These are phyloP conservation scores for Linderniella brevidens DNA, from an alignment of 257 asterid genomes.

Conservation along the genomic window DNA sequence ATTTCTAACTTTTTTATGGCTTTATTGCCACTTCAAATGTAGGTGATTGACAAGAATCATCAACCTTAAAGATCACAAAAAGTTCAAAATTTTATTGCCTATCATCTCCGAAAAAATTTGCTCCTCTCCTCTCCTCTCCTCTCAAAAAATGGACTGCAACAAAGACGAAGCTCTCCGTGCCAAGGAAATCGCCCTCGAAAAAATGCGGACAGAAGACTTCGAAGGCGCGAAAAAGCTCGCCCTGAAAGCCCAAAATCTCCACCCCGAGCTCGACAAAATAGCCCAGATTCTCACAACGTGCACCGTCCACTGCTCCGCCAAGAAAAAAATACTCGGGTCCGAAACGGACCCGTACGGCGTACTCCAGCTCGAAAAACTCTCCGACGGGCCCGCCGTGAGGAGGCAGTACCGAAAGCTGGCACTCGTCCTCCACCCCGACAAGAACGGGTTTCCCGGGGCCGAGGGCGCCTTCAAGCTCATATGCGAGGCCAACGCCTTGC, in stretches of 20 bases:
- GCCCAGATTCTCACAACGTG: slow-evolving; percentile 37
- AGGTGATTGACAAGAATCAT: too few species aligned
- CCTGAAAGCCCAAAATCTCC: slow-evolving; percentile 36
- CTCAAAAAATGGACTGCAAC: slow-evolving; percentile 71
- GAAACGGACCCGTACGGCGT: slow-evolving; percentile 54
- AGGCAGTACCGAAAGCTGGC: slow-evolving; percentile 53
- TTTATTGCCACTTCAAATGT: too few species aligned
- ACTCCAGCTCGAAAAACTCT: slow-evolving; percentile 36
- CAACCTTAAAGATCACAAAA: too few species aligned
- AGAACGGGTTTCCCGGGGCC: slow-evolving; percentile 49
- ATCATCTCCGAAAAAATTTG: too few species aligned
- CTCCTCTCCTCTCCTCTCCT: too few species aligned
- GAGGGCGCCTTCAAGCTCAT: slow-evolving; percentile 54
- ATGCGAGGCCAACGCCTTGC: slow-evolving; percentile 39
- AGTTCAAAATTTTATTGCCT: too few species aligned
- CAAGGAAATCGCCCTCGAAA: slow-evolving; percentile 43
- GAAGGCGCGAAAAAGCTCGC: slow-evolving; percentile 41
- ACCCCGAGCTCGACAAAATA: slow-evolving; percentile 48
- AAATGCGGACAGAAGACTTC: slow-evolving; percentile 43
- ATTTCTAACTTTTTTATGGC: too few species aligned
- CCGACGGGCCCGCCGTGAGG: slow-evolving; percentile 29
- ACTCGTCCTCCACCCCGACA: slow-evolving; percentile 55
- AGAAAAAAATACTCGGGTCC: slow-evolving; percentile 24
- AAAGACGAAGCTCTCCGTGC: slow-evolving; percentile 62
- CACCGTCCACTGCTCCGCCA: slow-evolving; percentile 46